A percentile compares a stretch with the other conserved stretches of the same genome.
These are phyloP conservation scores for Chloropicon primus DNA, from an alignment of 139 green algal species.

Conservation along the genomic window DNA sequence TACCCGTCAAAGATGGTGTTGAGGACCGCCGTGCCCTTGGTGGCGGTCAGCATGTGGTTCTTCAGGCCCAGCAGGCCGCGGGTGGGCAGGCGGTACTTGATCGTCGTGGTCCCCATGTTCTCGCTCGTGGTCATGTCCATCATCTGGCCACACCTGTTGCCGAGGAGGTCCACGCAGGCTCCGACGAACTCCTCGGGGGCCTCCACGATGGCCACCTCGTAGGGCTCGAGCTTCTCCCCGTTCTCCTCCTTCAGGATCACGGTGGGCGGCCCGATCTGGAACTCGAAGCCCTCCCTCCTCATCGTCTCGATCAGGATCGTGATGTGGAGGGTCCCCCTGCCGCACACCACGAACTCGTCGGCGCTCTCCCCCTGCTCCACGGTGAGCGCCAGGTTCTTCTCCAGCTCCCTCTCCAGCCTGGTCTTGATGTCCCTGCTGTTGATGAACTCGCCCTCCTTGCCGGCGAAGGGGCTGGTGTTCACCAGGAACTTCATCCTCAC, in stretches of 20 bases:
- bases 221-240: conserved; percentile 74
- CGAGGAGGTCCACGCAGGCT: conserved; percentile 79
- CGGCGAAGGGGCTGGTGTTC: conserved; percentile 93
- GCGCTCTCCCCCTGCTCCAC: conserved; percentile 83
- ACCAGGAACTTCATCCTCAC: conserved; percentile 91
- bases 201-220: conserved; percentile 83
- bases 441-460: conserved; percentile 82
- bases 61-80: conserved; percentile 81
- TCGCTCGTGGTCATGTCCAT: conserved; percentile 58
- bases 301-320: conserved; percentile 99
- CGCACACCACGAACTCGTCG: conserved; percentile 86
- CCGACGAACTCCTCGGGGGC: conserved; percentile 28
- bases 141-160: conserved; percentile 83
- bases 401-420: conserved; percentile 63
- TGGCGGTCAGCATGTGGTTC: conserved; percentile 91
- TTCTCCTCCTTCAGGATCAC: conserved; percentile 70
- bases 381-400: conserved; percentile 92
- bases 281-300: conserved; percentile 78
- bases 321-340: conserved; percentile 40
- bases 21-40: conserved; percentile 81
- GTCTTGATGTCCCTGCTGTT: conserved; percentile 78
- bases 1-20: conserved; percentile 82
- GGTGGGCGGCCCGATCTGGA: conserved; percentile 79
- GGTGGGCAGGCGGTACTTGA: conserved; percentile 85
- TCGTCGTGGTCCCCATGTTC: conserved; percentile 24